Base-by-base conservation (phyloP, 768 basidiomycete genomes). In the Tylopilus balloui region DNA sequence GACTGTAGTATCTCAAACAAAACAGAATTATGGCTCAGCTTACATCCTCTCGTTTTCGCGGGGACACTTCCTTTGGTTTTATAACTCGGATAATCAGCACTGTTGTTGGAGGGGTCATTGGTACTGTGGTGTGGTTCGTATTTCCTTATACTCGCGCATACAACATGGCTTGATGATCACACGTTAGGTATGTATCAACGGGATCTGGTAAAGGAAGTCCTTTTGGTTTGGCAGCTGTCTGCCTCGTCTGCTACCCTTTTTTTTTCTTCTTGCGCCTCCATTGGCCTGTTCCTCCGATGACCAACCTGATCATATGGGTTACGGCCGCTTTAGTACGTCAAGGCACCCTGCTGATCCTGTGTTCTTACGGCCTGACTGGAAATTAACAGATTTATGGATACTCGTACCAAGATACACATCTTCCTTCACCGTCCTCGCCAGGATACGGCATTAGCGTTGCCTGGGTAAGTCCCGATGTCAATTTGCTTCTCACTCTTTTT, bases 11-110 rank as follows among this genome's bases (percentile, higher is more conserved):
- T 39, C 48, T 51, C 28, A 54, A 44, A 6, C 11, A 25, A 23
- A 1, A 14, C 47, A 86, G 84, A 13, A 75, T 88, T 59, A 87
- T 89, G 83, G 86, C 79, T 0, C 88, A 89, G 57, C 69, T 88
- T 5, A 85, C 85, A 0, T 64, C 87, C 0, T 71, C 82, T 6
- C 78, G 86, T 14, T 89, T 87, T 58, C 75, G 84, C 38, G 88
- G 87, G 1, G 88, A 91, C 45, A 91, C 87, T 0, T 74, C 78
- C 1, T 85, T 85, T 49, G 84, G 78, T 1, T 72, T 87, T 13
- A 66, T 80, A 3, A 72, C 78, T 1, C 77, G 88, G 50, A 73
- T 87, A 20, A 31, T 76, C 5, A 79, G 79, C 41, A 89, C 88
- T 0, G 83, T 88, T 51, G 64, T 75, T 21, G 88, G 88, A 7